A percentile compares a stretch with the other conserved stretches of the same genome.
These are phyloP conservation scores for Haematococcus lacustris DNA, from an alignment of 139 green algal species.

Conservation along the genomic window DNA sequence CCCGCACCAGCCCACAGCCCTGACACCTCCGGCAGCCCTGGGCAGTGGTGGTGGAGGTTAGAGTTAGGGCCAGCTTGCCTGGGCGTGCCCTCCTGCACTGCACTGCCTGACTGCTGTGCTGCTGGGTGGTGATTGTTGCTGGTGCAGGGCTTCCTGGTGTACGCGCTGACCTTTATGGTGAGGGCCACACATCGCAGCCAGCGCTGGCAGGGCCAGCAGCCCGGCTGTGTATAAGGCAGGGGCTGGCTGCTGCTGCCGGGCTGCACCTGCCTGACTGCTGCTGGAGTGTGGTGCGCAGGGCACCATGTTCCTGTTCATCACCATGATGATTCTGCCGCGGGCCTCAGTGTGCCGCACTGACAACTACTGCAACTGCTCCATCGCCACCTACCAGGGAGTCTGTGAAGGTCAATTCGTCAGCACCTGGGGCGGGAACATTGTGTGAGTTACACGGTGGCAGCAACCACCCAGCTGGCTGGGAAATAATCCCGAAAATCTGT, in stretches of 20 bases:
- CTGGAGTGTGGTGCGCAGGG: background rate
- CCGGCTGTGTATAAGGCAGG: background rate
- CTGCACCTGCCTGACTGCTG: background rate
- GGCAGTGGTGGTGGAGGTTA: background rate
- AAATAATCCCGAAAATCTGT: too few relatives aligned
- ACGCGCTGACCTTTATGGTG: constrained; percentile 2
- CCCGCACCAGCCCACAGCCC: too few relatives aligned
- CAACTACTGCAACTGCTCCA: background rate
- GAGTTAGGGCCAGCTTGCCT: background rate
- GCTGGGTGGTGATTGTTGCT: background rate
- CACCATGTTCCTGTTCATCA: constrained; percentile 4
- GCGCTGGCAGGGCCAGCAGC: background rate
- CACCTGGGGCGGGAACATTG: constrained; percentile 1
- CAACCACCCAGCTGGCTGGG: too few relatives aligned
- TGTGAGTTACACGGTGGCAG: too few relatives aligned
- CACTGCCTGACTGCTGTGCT: background rate
- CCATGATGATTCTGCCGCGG: background rate
- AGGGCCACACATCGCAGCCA: background rate
- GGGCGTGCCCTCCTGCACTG: background rate
- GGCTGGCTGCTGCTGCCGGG: background rate
- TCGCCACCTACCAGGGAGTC: background rate
- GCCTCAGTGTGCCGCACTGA: background rate
- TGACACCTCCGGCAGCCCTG: too few relatives aligned
- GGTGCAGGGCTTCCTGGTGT: background rate
- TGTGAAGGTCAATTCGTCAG: background rate